phyloP scores from a whole-genome alignment of 768 basidiomycete genomes.

The Russula ochroleuca region DNA sequence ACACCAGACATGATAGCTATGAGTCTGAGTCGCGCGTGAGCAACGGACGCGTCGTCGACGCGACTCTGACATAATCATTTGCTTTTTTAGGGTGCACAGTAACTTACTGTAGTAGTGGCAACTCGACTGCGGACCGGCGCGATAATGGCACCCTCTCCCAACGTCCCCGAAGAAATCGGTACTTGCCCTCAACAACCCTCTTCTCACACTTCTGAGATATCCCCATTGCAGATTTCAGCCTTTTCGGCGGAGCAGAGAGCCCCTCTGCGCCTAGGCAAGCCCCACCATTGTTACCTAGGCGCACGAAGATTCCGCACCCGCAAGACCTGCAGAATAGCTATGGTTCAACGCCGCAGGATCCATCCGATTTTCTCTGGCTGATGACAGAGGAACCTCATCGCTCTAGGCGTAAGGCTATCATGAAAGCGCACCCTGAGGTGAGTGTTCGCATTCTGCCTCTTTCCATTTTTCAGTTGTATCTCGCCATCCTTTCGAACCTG shows the following conservation, averaged over 20 bases:
- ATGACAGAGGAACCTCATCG: conserved; percentile 99
- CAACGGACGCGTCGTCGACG: conserved; percentile 14
- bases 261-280: conserved; percentile 47
- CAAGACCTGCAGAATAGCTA: conserved; percentile 43
- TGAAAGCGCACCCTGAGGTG: conserved; percentile 93
- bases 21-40: not conserved
- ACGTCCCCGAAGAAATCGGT: conserved; percentile 25
- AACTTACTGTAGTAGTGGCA: no score
- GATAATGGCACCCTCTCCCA: conserved; percentile 26
- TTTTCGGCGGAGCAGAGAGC: conserved; percentile 81
- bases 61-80: conserved; percentile 22
- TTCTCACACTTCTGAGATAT: not conserved
- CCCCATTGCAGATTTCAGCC: conserved; percentile 57
- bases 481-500: not conserved
- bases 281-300: conserved; percentile 43
- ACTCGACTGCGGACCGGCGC: no score
- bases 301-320: conserved; percentile 45
- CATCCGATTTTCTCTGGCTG: conserved; percentile 88
- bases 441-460: conserved; percentile 26
- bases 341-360: conserved; percentile 62
- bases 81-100: no score
- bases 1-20: conserved; percentile 5
- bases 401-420: conserved; percentile 76
- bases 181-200: not conserved
- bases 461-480: not conserved